Evolutionary conservation across 331 rosid genomes (phyloP).

Genomic region (Dryas integrifolia): DNA sequence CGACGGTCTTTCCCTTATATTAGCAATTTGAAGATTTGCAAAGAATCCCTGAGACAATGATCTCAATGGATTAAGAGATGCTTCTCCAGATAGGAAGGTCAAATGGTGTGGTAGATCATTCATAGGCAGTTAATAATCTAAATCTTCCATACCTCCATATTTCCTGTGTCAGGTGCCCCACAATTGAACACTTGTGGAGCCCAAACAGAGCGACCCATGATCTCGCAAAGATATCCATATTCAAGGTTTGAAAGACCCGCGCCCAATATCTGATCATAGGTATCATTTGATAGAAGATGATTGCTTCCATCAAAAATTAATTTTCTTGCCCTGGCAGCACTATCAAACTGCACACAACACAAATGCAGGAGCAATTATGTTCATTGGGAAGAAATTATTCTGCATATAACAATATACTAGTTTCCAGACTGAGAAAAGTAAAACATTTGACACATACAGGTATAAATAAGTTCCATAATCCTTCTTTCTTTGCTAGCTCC

Average conservation of each 20-base stretch:
- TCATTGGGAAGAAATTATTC: background rate
- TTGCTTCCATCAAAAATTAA: slow-evolving; percentile 54
- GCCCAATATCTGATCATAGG: slow-evolving; percentile 60
- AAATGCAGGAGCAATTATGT: slow-evolving; percentile 8
- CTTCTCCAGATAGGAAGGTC: background rate
- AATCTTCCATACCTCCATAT: slow-evolving; percentile 81
- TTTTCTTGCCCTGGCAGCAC: slow-evolving; percentile 84
- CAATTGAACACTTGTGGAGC: slow-evolving; percentile 96
- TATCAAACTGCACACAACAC: slow-evolving; percentile 64
- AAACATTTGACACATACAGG: slow-evolving; percentile 58
- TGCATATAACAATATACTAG: background rate
- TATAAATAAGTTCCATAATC: slow-evolving; percentile 92
- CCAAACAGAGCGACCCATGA: slow-evolving; percentile 95
- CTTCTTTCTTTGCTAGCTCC: slow-evolving; percentile 87
- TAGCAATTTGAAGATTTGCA: background rate
- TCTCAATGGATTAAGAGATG: background rate
- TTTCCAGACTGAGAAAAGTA: slow-evolving; percentile 10
- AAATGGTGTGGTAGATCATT: slow-evolving; percentile 13
- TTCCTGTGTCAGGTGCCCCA: slow-evolving; percentile 94
- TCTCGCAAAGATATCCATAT: slow-evolving; percentile 94
- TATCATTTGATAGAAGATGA: slow-evolving; percentile 34
- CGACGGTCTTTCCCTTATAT: background rate
- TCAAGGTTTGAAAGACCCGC: slow-evolving; percentile 95
- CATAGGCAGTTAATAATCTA: slow-evolving; percentile 19
- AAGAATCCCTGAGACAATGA: background rate